These are phyloP conservation scores for Colletotrichum tabaci DNA, from an alignment of 2,329 filamentous ascomycete genomes.

Conservation along the genomic window DNA sequence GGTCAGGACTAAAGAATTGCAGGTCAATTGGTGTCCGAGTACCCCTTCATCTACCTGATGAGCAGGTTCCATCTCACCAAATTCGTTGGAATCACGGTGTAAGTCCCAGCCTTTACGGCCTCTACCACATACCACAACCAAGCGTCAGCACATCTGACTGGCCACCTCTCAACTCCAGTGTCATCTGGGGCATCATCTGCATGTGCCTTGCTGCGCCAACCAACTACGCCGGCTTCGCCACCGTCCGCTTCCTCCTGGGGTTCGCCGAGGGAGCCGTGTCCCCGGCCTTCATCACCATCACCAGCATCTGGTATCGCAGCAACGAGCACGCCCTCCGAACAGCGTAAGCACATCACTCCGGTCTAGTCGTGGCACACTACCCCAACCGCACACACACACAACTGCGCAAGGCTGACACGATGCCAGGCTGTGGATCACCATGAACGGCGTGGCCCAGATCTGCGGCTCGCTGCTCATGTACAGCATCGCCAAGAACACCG, in stretches of 20 bases:
- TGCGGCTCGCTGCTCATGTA: constrained; percentile 50
- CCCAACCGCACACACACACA: too few relatives aligned
- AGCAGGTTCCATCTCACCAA: constrained; percentile 63
- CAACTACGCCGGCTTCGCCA: constrained; percentile 56
- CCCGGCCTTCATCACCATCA: constrained; percentile 53
- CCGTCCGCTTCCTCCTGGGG: constrained; percentile 59
- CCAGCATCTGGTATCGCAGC: constrained; percentile 51
- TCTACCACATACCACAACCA: too few relatives aligned
- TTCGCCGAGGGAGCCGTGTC: constrained; percentile 53
- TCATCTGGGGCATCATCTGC: constrained; percentile 60
- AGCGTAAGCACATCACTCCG: constrained; percentile 32
- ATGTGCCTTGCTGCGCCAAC: constrained; percentile 60
- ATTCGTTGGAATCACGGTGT: constrained; percentile 64
- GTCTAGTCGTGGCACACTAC: too few relatives aligned
- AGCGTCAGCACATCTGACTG: neutral
- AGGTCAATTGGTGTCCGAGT: constrained; percentile 62
- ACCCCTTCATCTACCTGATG: constrained; percentile 67
- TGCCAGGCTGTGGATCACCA: constrained; percentile 50
- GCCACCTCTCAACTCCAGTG: constrained; percentile 43
- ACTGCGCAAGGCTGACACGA: constrained; percentile 10
- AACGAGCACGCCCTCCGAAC: constrained; percentile 51
- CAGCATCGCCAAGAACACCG: constrained; percentile 60
- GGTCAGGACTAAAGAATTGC: fast-evolving
- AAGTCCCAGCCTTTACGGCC: constrained; percentile 37
- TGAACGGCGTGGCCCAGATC: constrained; percentile 50